Evolutionary conservation across 129 eudicot genomes (phyloP).

Genomic region (Helianthus tuberosus): DNA sequence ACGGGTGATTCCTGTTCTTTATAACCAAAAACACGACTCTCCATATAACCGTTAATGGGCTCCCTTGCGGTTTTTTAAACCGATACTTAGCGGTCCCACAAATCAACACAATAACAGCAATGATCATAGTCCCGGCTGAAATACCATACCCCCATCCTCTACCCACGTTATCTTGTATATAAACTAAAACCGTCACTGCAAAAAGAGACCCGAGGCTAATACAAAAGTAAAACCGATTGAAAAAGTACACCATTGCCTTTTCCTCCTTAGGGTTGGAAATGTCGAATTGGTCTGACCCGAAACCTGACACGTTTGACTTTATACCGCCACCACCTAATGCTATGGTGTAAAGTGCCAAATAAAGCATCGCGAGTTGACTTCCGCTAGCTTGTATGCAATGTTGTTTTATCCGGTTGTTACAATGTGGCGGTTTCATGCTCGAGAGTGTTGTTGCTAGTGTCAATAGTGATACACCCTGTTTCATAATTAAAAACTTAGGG

Average conservation of each 20-base stretch:
- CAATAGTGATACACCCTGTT: constrained; percentile 67
- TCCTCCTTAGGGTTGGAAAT: constrained; percentile 62
- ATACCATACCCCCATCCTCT: constrained; percentile 84
- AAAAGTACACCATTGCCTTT: constrained; percentile 78
- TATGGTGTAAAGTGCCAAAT: constrained; percentile 75
- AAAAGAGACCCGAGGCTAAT: constrained; percentile 83
- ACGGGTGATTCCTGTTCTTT: constrained; percentile 51
- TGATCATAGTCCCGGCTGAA: constrained; percentile 71
- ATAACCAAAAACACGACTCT: constrained; percentile 65
- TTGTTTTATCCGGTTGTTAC: constrained; percentile 36
- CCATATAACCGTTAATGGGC: constrained; percentile 83
- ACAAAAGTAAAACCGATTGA: constrained; percentile 77
- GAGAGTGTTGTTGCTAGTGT: constrained; percentile 63
- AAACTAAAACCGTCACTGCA: constrained; percentile 80
- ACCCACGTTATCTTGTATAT: constrained; percentile 83
- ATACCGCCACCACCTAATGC: constrained; percentile 91
- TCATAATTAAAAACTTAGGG: neutral
- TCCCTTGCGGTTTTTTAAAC: constrained; percentile 69
- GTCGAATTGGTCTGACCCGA: constrained; percentile 92
- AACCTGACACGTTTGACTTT: constrained; percentile 89
- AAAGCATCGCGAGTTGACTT: constrained; percentile 60
- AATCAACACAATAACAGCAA: constrained; percentile 56
- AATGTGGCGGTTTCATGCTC: constrained; percentile 74
- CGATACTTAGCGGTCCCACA: constrained; percentile 64
- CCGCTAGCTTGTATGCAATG: constrained; percentile 63